Percentiles rank a stretch among this genome's conserved stretches.
phyloP scores from a whole-genome alignment of 106 monocot species.

The Dioscorea dumetorum region DNA sequence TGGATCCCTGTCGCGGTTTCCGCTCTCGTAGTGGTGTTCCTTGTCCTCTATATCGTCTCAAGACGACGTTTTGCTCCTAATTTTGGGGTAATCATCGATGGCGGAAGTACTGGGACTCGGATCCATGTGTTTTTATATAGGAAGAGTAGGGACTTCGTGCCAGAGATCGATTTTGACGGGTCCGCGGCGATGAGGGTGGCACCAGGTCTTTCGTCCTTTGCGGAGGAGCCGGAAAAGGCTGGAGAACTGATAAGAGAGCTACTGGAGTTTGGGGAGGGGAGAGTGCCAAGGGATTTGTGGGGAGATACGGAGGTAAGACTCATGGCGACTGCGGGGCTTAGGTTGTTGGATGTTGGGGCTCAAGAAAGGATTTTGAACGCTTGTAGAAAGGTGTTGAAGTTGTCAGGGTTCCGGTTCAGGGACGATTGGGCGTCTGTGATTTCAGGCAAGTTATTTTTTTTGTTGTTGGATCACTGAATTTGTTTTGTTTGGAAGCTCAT shows the following conservation, averaged over 20 bases:
- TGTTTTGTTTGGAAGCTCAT: too few species aligned
- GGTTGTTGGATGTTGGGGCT: conserved; percentile 45
- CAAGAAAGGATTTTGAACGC: conserved; percentile 63
- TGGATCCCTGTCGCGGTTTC: conserved; percentile 12
- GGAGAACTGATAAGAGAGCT: conserved; percentile 45
- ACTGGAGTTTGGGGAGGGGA: conserved; percentile 64
- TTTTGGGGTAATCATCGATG: conserved; percentile 64
- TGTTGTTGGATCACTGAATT: too few species aligned
- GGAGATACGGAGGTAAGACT: conserved; percentile 57
- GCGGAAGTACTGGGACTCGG: conserved; percentile 86
- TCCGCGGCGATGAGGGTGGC: conserved; percentile 52
- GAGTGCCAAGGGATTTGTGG: conserved; percentile 48
- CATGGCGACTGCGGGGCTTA: conserved; percentile 82
- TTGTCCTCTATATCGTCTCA: conserved; percentile 19
- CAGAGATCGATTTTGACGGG: conserved; percentile 29
- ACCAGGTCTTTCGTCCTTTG: conserved; percentile 67
- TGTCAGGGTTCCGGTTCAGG: conserved; percentile 58
- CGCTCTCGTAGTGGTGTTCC: conserved; percentile 6
- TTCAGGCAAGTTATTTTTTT: conserved; percentile 56
- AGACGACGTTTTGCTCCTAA: background rate
- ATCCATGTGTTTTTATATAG: conserved; percentile 56
- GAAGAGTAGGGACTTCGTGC: conserved; percentile 2
- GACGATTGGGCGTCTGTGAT: conserved; percentile 80
- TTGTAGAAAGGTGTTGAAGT: conserved; percentile 57
- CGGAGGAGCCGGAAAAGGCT: conserved; percentile 30